Evolutionary conservation across 371 early-diverging fungal species (phyloP), one percentile per base, ranked within the genome.

Genomic region (Mucor racemosus): DNA sequence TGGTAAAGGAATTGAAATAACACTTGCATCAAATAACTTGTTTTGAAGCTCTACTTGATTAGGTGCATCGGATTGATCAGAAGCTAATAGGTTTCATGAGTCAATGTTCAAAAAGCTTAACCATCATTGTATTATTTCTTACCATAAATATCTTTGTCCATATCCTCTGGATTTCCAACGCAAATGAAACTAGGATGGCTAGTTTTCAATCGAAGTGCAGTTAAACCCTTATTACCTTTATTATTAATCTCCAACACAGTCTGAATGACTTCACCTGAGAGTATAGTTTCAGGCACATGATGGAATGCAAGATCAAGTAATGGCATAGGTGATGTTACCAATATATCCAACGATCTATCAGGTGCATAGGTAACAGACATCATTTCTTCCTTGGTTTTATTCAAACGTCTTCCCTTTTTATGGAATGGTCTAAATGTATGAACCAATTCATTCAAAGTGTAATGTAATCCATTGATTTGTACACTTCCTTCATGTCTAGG

Each of bases 131-230:
- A 53, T 31, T 31, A 31, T 0, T n/a, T 19, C 55, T 72, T 70
- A 76, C 79, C 66, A 56, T 84, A 84, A 5, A 84, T 72, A 33
- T 72, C 64, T 46, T 76, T 75, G 35, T 81, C 84, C 76, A 82
- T 73, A 4, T 81, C 81, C 53, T 76, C 74, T 19, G 79, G 76
- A 62, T 76, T 62, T 9, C 90, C 94, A 33, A 97, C 80, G 57
- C 88, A 87, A 60, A 96, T 90, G 69, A 96, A 96, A 4, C 89
- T 88, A 0, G 96, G 94, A 68, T 97, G 97, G 56, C 93, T 95
- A 53, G 92, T 77, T 70, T 92, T 90, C 15, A 97, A 77, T 3
- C 85, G 75, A 60, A 97, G 67, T 26, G 85, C 83, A 19, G 82
- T 86, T 53, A 97, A 64, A 1, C 91, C 93, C 31, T 87, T 84